A percentile compares a stretch with the other conserved stretches of the same genome.
Evolutionary conservation across 2,329 filamentous ascomycete genomes (phyloP).

Genomic region (Clonostachys solani): DNA sequence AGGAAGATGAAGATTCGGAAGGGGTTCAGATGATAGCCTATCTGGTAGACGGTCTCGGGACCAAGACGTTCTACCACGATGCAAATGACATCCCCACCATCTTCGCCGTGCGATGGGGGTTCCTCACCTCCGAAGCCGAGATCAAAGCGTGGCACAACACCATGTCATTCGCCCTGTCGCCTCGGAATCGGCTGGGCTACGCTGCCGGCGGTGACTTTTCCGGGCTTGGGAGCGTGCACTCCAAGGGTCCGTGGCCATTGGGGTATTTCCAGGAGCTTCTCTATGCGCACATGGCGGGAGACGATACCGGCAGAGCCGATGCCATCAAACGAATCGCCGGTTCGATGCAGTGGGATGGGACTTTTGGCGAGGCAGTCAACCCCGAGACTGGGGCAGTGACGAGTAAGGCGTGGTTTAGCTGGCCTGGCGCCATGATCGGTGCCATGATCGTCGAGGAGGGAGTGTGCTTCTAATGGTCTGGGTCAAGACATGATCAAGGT

Average conservation of each 20-base stretch:
- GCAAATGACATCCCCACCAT: neutral
- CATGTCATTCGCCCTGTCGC: no score
- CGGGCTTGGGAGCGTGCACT: no score
- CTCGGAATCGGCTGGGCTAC: no score
- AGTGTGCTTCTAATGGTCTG: neutral
- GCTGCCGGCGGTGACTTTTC: no score
- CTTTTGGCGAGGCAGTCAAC: neutral
- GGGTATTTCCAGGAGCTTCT: no score
- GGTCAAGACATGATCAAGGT: no score
- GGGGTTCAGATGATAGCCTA: neutral
- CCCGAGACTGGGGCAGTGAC: neutral
- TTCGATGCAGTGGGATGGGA: no score
- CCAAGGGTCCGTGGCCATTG: no score
- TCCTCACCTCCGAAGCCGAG: neutral
- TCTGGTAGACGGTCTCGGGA: neutral
- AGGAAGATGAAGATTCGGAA: neutral
- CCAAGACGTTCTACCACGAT: neutral
- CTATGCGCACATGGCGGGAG: no score
- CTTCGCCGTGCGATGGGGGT: neutral
- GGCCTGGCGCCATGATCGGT: neutral
- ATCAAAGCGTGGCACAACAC: neutral
- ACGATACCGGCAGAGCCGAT: no score
- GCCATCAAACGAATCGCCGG: no score
- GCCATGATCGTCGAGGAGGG: neutral
- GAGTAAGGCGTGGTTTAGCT: neutral